A percentile compares a stretch with the other conserved stretches of the same genome.
phyloP scores from a whole-genome alignment of 202 grass and related monocot species.

The Zoysia matrella region DNA sequence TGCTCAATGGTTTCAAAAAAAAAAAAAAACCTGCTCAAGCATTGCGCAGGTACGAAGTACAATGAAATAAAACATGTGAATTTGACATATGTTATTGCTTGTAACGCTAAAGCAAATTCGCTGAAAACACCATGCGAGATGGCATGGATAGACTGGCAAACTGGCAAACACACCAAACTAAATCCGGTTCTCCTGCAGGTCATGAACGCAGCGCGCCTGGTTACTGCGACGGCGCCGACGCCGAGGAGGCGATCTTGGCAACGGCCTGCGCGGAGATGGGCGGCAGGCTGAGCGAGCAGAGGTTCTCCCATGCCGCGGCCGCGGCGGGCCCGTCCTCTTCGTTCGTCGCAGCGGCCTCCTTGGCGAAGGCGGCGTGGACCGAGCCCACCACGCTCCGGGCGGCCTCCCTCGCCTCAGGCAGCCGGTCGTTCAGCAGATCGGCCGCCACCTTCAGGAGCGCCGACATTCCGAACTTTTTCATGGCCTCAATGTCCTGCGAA shows the following conservation, averaged over 20 bases:
- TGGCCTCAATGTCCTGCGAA: conserved; percentile 54
- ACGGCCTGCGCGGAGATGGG: conserved; percentile 73
- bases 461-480: conserved; percentile 77
- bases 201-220: background rate
- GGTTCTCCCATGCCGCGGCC: conserved; percentile 63
- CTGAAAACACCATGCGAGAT: conserved; percentile 54
- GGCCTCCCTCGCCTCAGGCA: conserved; percentile 85
- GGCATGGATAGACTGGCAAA: conserved; percentile 38
- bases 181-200: background rate
- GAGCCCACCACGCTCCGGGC: conserved; percentile 68
- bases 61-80: background rate
- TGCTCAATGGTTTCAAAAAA: background rate
- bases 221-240: conserved; percentile 28
- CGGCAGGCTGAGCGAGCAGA: conserved; percentile 84
- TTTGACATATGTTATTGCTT: background rate
- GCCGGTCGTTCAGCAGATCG: conserved; percentile 81
- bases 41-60: background rate
- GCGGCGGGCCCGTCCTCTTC: conserved; percentile 1
- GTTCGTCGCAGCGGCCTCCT: conserved; percentile 17
- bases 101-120: background rate
- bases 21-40: conserved; percentile 47
- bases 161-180: background rate
- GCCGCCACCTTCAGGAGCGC: conserved; percentile 72
- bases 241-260: conserved; percentile 62
- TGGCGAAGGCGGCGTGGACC: conserved; percentile 59